Percentiles rank a stretch among this genome's conserved stretches.
Conservation (phyloP, 106 monocot genomes). For the Platanthera zijinensis region DNA sequence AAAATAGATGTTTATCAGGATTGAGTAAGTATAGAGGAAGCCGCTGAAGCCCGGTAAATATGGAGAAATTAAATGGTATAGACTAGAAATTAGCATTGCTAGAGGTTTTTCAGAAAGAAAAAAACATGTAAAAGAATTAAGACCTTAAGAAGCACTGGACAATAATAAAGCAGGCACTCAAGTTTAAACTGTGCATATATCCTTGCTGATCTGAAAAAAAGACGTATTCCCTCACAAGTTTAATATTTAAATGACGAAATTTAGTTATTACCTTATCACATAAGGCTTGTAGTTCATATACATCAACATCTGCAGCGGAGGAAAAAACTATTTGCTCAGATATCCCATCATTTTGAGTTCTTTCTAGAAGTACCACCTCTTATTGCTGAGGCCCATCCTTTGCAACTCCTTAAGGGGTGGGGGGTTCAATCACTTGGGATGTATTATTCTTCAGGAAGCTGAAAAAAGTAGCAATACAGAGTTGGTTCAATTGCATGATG, state of each 20-base stretch:
- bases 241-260: background rate
- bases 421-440: conserved; percentile 57
- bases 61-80: background rate
- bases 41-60: background rate
- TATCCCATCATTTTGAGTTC: conserved; percentile 65
- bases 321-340: conserved; percentile 85
- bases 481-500: background rate
- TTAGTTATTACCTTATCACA: conserved; percentile 72
- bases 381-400: conserved; percentile 51
- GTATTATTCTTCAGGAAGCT: conserved; percentile 74
- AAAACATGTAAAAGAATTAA: too few species aligned
- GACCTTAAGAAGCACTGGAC: too few species aligned
- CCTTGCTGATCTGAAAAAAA: background rate
- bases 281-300: conserved; percentile 85
- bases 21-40: background rate
- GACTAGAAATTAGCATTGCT: too few species aligned
- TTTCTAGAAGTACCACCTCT: conserved; percentile 72
- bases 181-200: background rate
- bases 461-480: conserved; percentile 10
- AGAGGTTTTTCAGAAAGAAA: too few species aligned
- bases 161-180: background rate
- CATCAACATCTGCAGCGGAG: conserved; percentile 87
- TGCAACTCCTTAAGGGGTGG: conserved; percentile 32
- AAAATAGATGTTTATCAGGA: background rate
- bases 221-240: background rate